A percentile compares a stretch with the other conserved stretches of the same genome.
These are phyloP conservation scores for Apiospora hydei DNA, from an alignment of 2,329 filamentous ascomycete genomes.

Conservation along the genomic window DNA sequence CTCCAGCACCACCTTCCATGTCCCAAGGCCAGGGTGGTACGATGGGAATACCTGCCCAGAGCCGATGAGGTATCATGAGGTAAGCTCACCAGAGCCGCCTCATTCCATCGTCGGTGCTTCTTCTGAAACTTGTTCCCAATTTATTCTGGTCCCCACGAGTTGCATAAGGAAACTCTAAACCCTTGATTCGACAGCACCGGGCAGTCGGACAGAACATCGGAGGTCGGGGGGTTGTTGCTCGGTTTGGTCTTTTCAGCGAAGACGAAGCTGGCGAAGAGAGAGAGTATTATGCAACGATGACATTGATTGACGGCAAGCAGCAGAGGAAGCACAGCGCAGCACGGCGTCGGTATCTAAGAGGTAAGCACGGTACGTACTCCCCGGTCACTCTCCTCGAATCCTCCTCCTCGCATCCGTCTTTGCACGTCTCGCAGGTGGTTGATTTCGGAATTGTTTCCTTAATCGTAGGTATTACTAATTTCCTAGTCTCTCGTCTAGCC, in stretches of 20 bases:
- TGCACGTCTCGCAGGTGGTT: slow-evolving; percentile 1
- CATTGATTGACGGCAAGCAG: not conserved
- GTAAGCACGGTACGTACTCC: not conserved
- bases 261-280: not conserved
- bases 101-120: slow-evolving; percentile 12
- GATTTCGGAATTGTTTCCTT: slow-evolving; percentile 19
- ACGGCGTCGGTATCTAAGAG: not conserved
- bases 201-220: not conserved
- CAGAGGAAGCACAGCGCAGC: not conserved
- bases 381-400: not conserved
- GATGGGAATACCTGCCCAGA: not conserved
- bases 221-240: not conserved
- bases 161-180: slow-evolving; percentile 20
- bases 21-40: not conserved
- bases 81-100: slow-evolving; percentile 20
- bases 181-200: slow-evolving; percentile 4
- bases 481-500: not conserved
- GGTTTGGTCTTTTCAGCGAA: not conserved
- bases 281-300: slow-evolving; percentile 1
- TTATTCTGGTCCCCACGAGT: slow-evolving; percentile 17
- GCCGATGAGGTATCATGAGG: slow-evolving; percentile 17
- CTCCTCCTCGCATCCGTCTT: slow-evolving; percentile 6
- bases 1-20: not conserved
- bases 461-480: slow-evolving; percentile 19
- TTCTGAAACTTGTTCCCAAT: slow-evolving; percentile 21